Percentiles rank a stretch among this genome's conserved stretches.
Evolutionary conservation across 176 grass and related monocot species (phyloP).

Genomic region (Elymus sibiricus): DNA sequence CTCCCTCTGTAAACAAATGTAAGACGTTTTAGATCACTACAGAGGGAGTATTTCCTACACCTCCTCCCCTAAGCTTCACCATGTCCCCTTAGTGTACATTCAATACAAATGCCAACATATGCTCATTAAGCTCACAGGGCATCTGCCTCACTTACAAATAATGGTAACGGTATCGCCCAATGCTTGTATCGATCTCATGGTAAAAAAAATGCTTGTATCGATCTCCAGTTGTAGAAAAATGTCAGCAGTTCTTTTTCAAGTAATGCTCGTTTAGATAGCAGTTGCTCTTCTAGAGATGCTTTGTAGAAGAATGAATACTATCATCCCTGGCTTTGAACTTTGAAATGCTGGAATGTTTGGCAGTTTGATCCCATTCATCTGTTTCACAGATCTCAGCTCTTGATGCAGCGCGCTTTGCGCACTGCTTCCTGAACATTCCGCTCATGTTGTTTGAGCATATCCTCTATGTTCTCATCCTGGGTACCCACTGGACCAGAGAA

Average conservation of each 20-base stretch:
- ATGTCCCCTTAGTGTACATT: neutral
- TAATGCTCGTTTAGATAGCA: neutral
- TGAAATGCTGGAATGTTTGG: neutral
- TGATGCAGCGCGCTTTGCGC: constrained; percentile 56
- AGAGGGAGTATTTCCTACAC: neutral
- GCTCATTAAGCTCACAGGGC: neutral
- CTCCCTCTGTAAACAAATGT: too few relatives aligned
- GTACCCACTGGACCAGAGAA: constrained; percentile 62
- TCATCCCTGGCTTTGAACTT: neutral
- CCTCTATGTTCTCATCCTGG: constrained; percentile 55
- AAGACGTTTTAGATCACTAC: too few relatives aligned
- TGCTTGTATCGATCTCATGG: neutral
- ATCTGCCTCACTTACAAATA: neutral
- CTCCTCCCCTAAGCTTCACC: neutral
- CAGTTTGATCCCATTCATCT: neutral
- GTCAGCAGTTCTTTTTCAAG: neutral
- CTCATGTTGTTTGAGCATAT: constrained; percentile 74
- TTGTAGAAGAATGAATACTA: neutral
- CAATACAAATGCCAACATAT: neutral
- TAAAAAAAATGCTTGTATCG: neutral
- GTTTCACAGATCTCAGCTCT: constrained; percentile 29
- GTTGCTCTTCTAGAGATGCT: neutral
- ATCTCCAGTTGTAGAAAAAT: neutral
- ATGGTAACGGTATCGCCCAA: neutral
- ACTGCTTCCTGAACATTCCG: constrained; percentile 77